Percentiles rank a stretch among this genome's conserved stretches.
phyloP scores from a whole-genome alignment of 192 early-diverging fungal species.

The Entophlyctis luteolus region DNA sequence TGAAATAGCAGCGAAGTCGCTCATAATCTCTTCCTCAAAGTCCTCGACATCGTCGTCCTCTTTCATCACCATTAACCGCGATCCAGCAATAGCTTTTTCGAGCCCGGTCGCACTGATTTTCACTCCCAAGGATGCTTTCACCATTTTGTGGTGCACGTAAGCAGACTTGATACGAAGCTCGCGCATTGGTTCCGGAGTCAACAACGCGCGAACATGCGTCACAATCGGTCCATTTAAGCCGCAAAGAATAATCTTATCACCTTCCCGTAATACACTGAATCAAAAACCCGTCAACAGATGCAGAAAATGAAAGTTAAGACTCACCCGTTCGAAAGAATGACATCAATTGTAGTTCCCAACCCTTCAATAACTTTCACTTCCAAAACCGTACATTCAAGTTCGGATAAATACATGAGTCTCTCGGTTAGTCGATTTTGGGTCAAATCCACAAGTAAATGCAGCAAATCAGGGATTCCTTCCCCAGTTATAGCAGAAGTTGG shows the following conservation, averaged over 20 bases:
- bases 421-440: slow-evolving; percentile 94
- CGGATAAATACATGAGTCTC: slow-evolving; percentile 91
- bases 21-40: slow-evolving; percentile 91
- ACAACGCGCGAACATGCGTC: slow-evolving; percentile 85
- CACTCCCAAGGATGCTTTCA: slow-evolving; percentile 95
- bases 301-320: background rate
- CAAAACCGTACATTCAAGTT: slow-evolving; percentile 94
- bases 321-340: slow-evolving; percentile 81
- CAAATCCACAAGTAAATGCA: slow-evolving; percentile 83
- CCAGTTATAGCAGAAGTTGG: slow-evolving; percentile 98
- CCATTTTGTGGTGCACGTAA: slow-evolving; percentile 92
- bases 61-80: slow-evolving; percentile 84
- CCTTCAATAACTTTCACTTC: slow-evolving; percentile 99
- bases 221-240: slow-evolving; percentile 92
- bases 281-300: background rate
- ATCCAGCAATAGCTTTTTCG: slow-evolving; percentile 96
- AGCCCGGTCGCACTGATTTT: slow-evolving; percentile 93
- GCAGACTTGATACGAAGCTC: slow-evolving; percentile 95
- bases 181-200: slow-evolving; percentile 98
- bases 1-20: slow-evolving; percentile 74
- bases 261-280: slow-evolving; percentile 73
- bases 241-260: slow-evolving; percentile 92
- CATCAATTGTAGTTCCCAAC: slow-evolving; percentile 95
- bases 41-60: slow-evolving; percentile 97
- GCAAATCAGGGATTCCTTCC: slow-evolving; percentile 97